Evolutionary conservation across 2,329 filamentous ascomycete species (phyloP).

Genomic region (Sphaerulina populicola): DNA sequence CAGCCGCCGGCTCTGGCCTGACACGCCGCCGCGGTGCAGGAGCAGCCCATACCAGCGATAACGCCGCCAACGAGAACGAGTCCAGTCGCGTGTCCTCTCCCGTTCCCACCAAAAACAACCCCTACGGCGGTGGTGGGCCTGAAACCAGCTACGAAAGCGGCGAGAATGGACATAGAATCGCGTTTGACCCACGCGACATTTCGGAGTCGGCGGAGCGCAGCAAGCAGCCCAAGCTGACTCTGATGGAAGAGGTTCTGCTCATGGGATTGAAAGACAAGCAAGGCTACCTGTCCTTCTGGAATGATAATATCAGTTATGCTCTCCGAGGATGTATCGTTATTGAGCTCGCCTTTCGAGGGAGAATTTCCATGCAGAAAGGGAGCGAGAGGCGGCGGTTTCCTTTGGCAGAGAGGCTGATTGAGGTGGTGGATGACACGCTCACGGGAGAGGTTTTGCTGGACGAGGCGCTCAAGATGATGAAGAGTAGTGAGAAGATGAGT

Average conservation of each 20-base stretch:
- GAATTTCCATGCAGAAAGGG: constrained; percentile 98
- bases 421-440: constrained; percentile 92
- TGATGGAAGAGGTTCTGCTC: constrained; percentile 97
- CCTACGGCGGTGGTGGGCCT: constrained; percentile 46
- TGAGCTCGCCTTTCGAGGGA: constrained; percentile 89
- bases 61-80: constrained; percentile 55
- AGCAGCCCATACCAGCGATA: constrained; percentile 47
- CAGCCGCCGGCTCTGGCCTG: constrained; percentile 65
- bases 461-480: constrained; percentile 99
- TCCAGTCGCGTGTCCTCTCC: constrained; percentile 59
- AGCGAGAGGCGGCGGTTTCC: constrained; percentile 84
- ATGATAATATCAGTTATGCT: constrained; percentile 98
- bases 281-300: constrained; percentile 99
- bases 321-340: constrained; percentile 96
- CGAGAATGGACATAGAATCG: constrained; percentile 98
- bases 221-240: constrained; percentile 95
- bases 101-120: constrained; percentile 53
- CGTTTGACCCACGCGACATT: constrained; percentile 93
- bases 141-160: constrained; percentile 75
- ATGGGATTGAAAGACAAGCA: constrained; percentile 98
- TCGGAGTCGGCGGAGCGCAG: constrained; percentile 91
- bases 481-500: constrained; percentile 99
- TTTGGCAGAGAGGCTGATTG: constrained; percentile 84
- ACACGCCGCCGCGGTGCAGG: constrained; percentile 60
- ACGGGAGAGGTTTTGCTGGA: constrained; percentile 96